Base-by-base conservation (phyloP, 75 land plant genomes). In the Selaginella tamariscina region DNA sequence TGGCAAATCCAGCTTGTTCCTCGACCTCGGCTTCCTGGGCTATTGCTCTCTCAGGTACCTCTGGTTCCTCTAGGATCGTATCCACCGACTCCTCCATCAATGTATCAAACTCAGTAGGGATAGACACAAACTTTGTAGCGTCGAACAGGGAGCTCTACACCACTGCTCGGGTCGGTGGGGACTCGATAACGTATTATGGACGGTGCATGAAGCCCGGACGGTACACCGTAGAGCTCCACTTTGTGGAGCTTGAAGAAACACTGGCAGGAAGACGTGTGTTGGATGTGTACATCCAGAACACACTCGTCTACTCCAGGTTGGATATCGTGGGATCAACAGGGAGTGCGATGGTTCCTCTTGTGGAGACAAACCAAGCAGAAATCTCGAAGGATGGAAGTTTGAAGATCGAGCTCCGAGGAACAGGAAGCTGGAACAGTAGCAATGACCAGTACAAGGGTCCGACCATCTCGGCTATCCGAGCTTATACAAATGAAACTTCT, bases 111-210 rank as follows among this genome's bases (percentile, higher is more conserved):
- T 20, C 54, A 49, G 54, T 49, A 11, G 62, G 26, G 21, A 27
- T 26, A 8, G 62, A 27, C 24, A 2, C 23, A 9, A 21, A 23
- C n/a, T 59, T 59, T 8, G 27, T 59, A n/a, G 62, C 5, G 23
- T 2, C 26, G 18, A 59, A 5, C 62, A 2, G 21, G 62, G 62
- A 27, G 23, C 62, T 59, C n/a, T 59, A 23, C 26, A 59, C 23
- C 18, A 59, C 62, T 59, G 62, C 62, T 59, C 62, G 62, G 8
- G 62, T 59, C 2, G 62, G 62, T n/a, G 62, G 62, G 18, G 62
- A 59, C 26, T 59, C 62, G 8, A 23, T 59, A 5, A 5, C 62
- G 9, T 59, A 59, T n/a, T 59, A 59, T 59, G 62, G 62, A 23
- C 23, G 26, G 23, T 59, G 62, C 62, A 5, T 59, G 62, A 21